A percentile compares a stretch with the other conserved stretches of the same genome.
These are phyloP conservation scores for Sechiopsis laciniata DNA, from an alignment of 306 rosid species.

Conservation along the genomic window DNA sequence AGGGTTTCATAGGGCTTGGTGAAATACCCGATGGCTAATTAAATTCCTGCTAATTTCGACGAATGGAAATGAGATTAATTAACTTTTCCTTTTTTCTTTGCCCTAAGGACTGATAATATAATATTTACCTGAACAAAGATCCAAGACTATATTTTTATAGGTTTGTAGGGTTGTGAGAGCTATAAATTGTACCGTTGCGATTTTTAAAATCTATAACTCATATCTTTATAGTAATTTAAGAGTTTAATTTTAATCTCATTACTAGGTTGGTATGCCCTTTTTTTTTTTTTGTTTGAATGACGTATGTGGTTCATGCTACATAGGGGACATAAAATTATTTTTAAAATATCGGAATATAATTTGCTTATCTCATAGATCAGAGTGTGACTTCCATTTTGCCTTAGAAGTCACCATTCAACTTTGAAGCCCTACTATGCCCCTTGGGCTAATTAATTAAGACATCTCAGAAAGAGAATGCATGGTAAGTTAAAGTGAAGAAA, in stretches of 20 bases:
- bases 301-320: too few species aligned
- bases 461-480: background rate
- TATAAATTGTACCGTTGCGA: background rate
- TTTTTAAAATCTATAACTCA: background rate
- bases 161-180: background rate
- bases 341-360: too few species aligned
- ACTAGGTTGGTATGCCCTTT: background rate
- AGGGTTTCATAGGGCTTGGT: conserved; percentile 21
- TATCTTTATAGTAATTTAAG: background rate
- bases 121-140: background rate
- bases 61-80: background rate
- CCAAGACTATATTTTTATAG: background rate
- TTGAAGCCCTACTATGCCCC: too few species aligned
- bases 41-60: too few species aligned
- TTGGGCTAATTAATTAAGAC: too few species aligned
- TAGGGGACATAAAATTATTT: too few species aligned
- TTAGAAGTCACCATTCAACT: background rate
- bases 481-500: background rate
- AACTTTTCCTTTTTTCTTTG: background rate
- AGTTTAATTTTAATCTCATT: background rate
- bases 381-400: too few species aligned
- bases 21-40: background rate
- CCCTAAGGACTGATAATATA: conserved; percentile 7
- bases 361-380: too few species aligned
- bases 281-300: background rate